Evolutionary conservation across 495 filamentous ascomycete genomes (phyloP).

Genomic region (Parmelia sp.): DNA sequence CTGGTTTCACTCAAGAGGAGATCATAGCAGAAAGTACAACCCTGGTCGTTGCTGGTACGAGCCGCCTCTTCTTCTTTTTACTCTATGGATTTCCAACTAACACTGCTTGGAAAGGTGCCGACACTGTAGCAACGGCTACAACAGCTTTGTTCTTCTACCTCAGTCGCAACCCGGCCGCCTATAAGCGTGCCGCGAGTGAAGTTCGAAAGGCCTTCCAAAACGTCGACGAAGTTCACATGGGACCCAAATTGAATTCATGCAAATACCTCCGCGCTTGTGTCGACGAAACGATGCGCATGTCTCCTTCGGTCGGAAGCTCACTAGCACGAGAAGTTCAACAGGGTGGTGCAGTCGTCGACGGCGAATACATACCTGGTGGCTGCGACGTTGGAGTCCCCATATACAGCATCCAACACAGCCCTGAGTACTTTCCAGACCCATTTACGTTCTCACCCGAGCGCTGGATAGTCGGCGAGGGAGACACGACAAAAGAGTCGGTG

Average conservation of each 20-base stretch:
- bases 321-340: slow-evolving; percentile 51
- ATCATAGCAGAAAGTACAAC: slow-evolving; percentile 68
- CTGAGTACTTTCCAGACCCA: slow-evolving; percentile 39
- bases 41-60: slow-evolving; percentile 42
- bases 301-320: slow-evolving; percentile 52
- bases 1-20: slow-evolving; percentile 59
- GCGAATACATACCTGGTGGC: slow-evolving; percentile 45
- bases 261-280: slow-evolving; percentile 54
- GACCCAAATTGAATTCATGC: slow-evolving; percentile 43
- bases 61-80: neutral
- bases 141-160: slow-evolving; percentile 61
- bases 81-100: neutral
- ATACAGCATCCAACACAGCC: slow-evolving; percentile 53
- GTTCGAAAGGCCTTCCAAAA: slow-evolving; percentile 46
- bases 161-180: slow-evolving; percentile 40
- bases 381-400: slow-evolving; percentile 47
- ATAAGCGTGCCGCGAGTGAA: slow-evolving; percentile 44
- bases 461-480: slow-evolving; percentile 39
- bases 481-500: slow-evolving; percentile 35
- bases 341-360: slow-evolving; percentile 50
- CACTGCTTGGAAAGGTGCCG: slow-evolving; percentile 41
- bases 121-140: slow-evolving; percentile 53
- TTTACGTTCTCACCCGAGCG: slow-evolving; percentile 47
- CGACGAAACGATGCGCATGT: slow-evolving; percentile 58
- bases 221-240: slow-evolving; percentile 50